Evolutionary conservation across 208 protist genomes (phyloP).

Genomic region (Herpetomonas tarakana): DNA sequence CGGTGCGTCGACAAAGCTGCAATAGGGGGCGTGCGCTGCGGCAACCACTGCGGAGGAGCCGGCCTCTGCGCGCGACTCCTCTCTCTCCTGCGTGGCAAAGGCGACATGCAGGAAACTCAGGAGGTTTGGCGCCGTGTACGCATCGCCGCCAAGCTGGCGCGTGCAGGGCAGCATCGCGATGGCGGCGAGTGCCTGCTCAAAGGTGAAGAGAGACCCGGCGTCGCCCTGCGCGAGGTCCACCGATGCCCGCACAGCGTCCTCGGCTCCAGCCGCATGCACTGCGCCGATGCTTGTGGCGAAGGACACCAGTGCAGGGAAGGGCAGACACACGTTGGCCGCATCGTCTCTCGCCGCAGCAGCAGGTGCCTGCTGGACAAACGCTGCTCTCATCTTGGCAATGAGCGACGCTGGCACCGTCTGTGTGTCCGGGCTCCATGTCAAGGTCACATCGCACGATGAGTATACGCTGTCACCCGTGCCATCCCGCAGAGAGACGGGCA

Average conservation of each 20-base stretch:
- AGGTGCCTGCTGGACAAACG: neutral
- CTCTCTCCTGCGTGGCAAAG: too few relatives aligned
- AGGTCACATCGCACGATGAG: neutral
- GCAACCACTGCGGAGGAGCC: neutral
- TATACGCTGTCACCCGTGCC: conserved; percentile 12
- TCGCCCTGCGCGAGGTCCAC: neutral
- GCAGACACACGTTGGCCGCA: neutral
- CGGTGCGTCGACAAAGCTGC: neutral
- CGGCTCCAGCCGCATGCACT: too few relatives aligned
- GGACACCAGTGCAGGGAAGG: neutral
- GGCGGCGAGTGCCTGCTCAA: neutral
- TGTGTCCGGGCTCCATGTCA: neutral
- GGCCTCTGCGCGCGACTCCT: too few relatives aligned
- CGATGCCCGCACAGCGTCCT: neutral
- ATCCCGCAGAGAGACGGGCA: conserved; percentile 23
- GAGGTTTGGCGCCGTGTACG: neutral
- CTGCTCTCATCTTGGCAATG: too few relatives aligned
- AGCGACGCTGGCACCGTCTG: neutral
- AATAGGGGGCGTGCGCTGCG: neutral
- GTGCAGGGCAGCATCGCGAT: conserved; percentile 3
- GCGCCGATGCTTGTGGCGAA: too few relatives aligned
- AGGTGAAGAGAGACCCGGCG: neutral
- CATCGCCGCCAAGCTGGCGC: neutral
- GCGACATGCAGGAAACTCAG: neutral
- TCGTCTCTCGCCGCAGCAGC: neutral